Conservation (phyloP, 345 rosid genomes). For the Populus davidiana region DNA sequence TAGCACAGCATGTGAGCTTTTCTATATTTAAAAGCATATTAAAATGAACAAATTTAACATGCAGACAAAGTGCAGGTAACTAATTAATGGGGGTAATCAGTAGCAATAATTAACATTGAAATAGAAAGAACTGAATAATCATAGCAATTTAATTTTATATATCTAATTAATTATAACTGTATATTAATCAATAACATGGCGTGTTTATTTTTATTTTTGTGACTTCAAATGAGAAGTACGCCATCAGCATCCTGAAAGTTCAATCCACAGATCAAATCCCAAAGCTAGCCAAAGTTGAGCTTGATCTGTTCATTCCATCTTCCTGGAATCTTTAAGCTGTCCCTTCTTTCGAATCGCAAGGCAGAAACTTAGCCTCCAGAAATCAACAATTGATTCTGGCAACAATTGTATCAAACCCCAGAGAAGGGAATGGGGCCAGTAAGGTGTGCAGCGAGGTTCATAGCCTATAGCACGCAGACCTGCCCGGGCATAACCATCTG, state of each 20-base stretch:
- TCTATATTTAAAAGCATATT: not conserved
- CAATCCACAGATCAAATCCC: slow-evolving; percentile 2
- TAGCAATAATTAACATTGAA: no score
- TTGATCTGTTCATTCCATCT: slow-evolving; percentile 38
- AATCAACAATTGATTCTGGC: slow-evolving; percentile 51
- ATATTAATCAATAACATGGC: no score
- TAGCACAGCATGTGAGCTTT: slow-evolving; percentile 7
- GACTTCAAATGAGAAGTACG: not conserved
- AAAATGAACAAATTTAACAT: no score
- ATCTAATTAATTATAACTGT: no score
- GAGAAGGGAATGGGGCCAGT: slow-evolving; percentile 74
- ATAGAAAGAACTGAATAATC: no score
- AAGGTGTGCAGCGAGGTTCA: slow-evolving; percentile 71
- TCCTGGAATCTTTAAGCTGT: slow-evolving; percentile 64
- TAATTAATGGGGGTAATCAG: no score
- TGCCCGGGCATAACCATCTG: slow-evolving; percentile 63
- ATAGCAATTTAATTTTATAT: no score
- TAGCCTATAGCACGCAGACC: slow-evolving; percentile 63
- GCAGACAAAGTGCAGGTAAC: no score
- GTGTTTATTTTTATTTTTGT: no score
- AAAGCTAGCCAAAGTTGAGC: not conserved
- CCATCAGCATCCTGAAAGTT: not conserved
- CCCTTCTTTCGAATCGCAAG: slow-evolving; percentile 63
- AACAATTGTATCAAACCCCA: slow-evolving; percentile 48
- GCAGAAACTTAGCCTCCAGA: slow-evolving; percentile 45